Conservation (phyloP, 306 rosid species). For the Macrotyloma uniflorum region DNA sequence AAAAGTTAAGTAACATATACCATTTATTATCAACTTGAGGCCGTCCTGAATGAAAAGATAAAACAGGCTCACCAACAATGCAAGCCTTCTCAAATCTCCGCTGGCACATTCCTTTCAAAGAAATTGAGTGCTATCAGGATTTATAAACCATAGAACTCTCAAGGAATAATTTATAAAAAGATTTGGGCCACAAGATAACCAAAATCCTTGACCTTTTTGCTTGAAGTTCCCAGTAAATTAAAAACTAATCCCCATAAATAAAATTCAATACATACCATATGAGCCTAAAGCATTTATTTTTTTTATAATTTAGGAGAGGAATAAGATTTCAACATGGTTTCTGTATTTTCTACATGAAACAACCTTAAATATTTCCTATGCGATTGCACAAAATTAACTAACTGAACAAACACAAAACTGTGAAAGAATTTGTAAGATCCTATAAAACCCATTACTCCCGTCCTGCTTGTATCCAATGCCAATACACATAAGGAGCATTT, state of each 20-base stretch:
- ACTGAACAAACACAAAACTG: constrained; percentile 15
- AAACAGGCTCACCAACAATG: constrained; percentile 67
- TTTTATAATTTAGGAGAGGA: constrained; percentile 16
- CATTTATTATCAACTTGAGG: constrained; percentile 73
- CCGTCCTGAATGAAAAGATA: constrained; percentile 55
- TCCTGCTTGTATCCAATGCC: too few relatives aligned
- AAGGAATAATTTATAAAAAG: constrained; percentile 1
- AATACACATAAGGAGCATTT: neutral
- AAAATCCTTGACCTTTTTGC: neutral
- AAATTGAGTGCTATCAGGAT: constrained; percentile 46
- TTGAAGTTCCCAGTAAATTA: constrained; percentile 28
- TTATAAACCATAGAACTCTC: constrained; percentile 33
- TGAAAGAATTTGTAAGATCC: constrained; percentile 18
- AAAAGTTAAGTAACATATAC: constrained; percentile 55
- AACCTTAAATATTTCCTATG: constrained; percentile 24
- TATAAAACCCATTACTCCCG: neutral
- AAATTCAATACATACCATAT: constrained; percentile 29
- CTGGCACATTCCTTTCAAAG: constrained; percentile 84
- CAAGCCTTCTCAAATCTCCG: constrained; percentile 77
- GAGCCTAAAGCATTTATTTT: constrained; percentile 1
- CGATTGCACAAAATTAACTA: neutral
- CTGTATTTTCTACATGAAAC: constrained; percentile 14
- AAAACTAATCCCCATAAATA: constrained; percentile 28
- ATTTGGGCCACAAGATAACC: constrained; percentile 32
- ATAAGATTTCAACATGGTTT: constrained; percentile 17